A percentile compares a stretch with the other conserved stretches of the same genome.
Evolutionary conservation across 768 basidiomycete genomes (phyloP).

Genomic region (Boletus eberwhitei): DNA sequence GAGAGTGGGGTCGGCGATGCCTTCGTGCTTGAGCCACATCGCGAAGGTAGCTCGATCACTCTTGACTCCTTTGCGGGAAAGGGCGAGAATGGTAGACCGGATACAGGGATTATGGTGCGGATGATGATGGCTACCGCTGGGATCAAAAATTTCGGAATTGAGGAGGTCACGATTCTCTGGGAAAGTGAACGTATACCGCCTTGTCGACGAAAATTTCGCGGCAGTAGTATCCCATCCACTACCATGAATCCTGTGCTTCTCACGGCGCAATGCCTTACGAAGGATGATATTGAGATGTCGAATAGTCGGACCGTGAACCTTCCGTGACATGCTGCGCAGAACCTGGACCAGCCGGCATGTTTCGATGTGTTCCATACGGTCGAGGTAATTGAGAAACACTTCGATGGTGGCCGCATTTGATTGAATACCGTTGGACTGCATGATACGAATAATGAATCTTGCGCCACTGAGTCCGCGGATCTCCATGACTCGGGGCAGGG

Average conservation of each 20-base stretch:
- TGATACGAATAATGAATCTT: conserved; percentile 47
- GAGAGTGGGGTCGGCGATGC: conserved; percentile 48
- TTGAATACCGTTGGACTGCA: conserved; percentile 48
- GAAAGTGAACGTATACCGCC: conserved; percentile 14
- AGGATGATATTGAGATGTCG: conserved; percentile 57
- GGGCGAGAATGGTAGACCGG: conserved; percentile 43
- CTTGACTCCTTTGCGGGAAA: conserved; percentile 46
- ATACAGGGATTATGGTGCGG: conserved; percentile 32
- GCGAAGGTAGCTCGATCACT: conserved; percentile 57
- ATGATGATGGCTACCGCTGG: conserved; percentile 41
- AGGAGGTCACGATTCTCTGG: conserved; percentile 13
- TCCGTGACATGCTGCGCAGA: conserved; percentile 44
- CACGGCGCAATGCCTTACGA: conserved; percentile 47
- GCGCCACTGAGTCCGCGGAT: conserved; percentile 49
- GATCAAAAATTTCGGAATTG: conserved; percentile 41
- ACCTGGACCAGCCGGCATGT: conserved; percentile 48
- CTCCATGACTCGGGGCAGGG: conserved; percentile 49
- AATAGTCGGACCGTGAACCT: conserved; percentile 44
- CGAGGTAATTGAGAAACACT: conserved; percentile 52
- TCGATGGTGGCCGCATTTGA: conserved; percentile 55
- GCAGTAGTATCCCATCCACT: conserved; percentile 46
- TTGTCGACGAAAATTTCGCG: conserved; percentile 36
- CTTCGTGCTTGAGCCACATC: conserved; percentile 63
- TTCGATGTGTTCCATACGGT: conserved; percentile 38
- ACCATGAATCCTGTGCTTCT: conserved; percentile 44